Evolutionary conservation across 2,329 filamentous ascomycete genomes (phyloP), one percentile per base, ranked within the genome.

Genomic region (Corynespora cassiicola): DNA sequence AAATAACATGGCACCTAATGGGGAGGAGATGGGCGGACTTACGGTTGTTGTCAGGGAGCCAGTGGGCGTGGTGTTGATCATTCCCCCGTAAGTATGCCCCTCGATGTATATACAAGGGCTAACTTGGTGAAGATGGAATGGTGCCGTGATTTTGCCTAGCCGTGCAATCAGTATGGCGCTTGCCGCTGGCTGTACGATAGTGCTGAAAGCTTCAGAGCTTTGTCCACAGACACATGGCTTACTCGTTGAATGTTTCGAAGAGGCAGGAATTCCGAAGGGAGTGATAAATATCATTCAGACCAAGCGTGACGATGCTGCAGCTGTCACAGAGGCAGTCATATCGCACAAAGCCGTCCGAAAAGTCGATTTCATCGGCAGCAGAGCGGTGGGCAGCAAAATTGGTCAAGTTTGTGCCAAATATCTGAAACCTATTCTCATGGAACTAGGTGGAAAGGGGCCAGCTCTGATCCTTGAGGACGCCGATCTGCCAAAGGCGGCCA

Each of bases 381-480:
- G 86, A 0, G 69, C 73, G 0, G 80, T 90, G 0, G 88, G 88
- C 5, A 78, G 80, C 23, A 81, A 88, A 58, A 81, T 95, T 42
- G 86, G 81, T 5, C 74, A 77, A 22, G 75, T 80, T 3, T 86
- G 86, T 0, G 89, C 85, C 9, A 80, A 85, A 58, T 71, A 86
- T 52, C 73, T 94, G 20, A 95, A 95, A 73, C 89, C 88, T 0
- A 77, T 87, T 1, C 71, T 94, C 3, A 77, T 94, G 56, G 90
- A 95, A 66, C 74, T 95, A 1, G 90, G 90, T 4, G 89, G 89
- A 23, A 95, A 95, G 65, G 85, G 86, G 1, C 81, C 83, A 0
- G 83, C 86, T 2, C 84, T 95, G 43, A 82, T 95, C 1, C 82
- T 86, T 63, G 83, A 87, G 37, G 89, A 95, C 66, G 88, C 90